These are phyloP conservation scores for Euphorbia tirucalli DNA, from an alignment of 345 rosid species.

Conservation along the genomic window DNA sequence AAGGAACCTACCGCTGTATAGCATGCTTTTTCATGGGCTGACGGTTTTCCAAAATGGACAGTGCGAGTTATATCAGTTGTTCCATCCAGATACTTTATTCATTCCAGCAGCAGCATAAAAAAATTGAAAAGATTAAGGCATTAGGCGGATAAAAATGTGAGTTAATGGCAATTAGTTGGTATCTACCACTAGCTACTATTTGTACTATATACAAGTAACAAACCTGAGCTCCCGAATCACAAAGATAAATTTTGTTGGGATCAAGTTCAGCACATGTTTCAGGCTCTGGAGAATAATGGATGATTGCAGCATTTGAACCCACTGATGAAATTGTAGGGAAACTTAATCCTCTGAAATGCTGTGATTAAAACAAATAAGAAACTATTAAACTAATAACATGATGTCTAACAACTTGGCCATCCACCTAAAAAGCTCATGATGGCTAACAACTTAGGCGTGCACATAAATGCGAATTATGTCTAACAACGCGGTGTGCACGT, in stretches of 20 bases:
- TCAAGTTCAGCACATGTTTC: constrained; percentile 85
- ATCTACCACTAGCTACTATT: background rate
- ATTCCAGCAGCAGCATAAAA: constrained; percentile 26
- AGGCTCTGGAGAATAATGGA: constrained; percentile 74
- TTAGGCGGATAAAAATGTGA: constrained; percentile 6
- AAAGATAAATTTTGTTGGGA: constrained; percentile 71
- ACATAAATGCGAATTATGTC: background rate
- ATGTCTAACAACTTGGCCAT: constrained; percentile 1
- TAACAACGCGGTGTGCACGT: background rate
- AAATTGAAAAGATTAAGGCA: constrained; percentile 5
- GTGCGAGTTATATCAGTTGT: constrained; percentile 96
- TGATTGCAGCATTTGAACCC: constrained; percentile 92
- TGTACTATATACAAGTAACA: constrained; percentile 15
- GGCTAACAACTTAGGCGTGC: background rate
- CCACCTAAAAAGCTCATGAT: background rate
- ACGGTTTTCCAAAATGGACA: constrained; percentile 93
- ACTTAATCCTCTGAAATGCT: constrained; percentile 95
- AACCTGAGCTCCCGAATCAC: constrained; percentile 99
- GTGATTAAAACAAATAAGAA: constrained; percentile 28
- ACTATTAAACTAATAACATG: background rate
- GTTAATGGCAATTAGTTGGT: background rate
- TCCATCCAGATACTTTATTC: constrained; percentile 83
- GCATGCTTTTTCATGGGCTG: constrained; percentile 82
- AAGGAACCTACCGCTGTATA: constrained; percentile 67
- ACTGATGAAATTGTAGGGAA: constrained; percentile 95